Conservation (phyloP, 805 yeast species). For the Candida koratica region DNA sequence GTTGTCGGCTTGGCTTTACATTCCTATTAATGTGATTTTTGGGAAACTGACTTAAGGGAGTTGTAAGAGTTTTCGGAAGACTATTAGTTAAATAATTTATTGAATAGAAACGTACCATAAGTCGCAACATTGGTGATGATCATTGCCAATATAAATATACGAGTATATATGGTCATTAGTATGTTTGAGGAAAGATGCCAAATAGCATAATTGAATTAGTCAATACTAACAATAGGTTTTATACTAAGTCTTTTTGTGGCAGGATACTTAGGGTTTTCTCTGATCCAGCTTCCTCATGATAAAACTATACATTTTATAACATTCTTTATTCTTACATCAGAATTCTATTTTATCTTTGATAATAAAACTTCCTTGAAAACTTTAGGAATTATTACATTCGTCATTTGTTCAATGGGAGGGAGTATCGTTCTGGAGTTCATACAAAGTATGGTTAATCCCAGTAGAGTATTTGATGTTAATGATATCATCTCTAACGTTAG, state of each 20-base stretch:
- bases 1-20: no score
- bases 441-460: constrained; percentile 45
- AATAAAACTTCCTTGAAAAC: constrained; percentile 26
- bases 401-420: constrained; percentile 45
- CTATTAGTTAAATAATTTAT: constrained; percentile 1
- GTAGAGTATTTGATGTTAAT: constrained; percentile 43
- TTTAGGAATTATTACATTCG: constrained; percentile 32
- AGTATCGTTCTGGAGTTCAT: constrained; percentile 48
- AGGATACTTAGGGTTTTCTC: constrained; percentile 50
- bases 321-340: constrained; percentile 44
- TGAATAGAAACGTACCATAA: constrained; percentile 1
- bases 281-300: constrained; percentile 45
- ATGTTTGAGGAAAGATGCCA: no score
- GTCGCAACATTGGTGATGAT: constrained; percentile 2
- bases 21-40: no score
- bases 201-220: no score
- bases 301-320: constrained; percentile 47
- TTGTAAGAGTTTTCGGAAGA: neutral
- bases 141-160: constrained; percentile 19
- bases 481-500: constrained; percentile 41
- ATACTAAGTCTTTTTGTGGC: constrained; percentile 21
- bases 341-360: constrained; percentile 46
- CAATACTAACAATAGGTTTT: constrained; percentile 31
- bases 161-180: no score
- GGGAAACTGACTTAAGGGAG: no score